Percentiles rank a stretch among this genome's conserved stretches.
phyloP scores from a whole-genome alignment of 495 filamentous ascomycete species.

The Penicillium turbatum region DNA sequence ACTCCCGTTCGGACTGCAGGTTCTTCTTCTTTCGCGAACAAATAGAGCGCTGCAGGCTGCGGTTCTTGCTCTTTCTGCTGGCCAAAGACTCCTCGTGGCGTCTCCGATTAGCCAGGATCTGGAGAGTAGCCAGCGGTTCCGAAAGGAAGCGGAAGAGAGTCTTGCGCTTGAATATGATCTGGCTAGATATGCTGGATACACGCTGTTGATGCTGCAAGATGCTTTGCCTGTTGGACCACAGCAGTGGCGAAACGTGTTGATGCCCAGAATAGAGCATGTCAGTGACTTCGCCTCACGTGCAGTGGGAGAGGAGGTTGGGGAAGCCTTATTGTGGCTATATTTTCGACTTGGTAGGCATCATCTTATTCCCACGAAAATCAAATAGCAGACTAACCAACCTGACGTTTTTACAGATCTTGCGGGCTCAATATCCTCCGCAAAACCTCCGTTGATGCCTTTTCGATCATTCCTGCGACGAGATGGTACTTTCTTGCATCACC shows the following conservation, averaged over 20 bases:
- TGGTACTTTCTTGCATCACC: slow-evolving; percentile 13
- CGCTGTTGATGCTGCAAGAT: slow-evolving; percentile 18
- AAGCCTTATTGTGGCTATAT: slow-evolving; percentile 23
- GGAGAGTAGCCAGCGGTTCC: slow-evolving; percentile 12
- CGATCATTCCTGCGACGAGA: slow-evolving; percentile 23
- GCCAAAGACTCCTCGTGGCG: slow-evolving; percentile 15
- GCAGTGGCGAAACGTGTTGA: slow-evolving; percentile 13
- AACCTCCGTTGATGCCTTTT: slow-evolving; percentile 19
- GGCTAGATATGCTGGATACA: slow-evolving; percentile 12
- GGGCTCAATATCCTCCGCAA: slow-evolving; percentile 10
- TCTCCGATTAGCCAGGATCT: slow-evolving; percentile 7
- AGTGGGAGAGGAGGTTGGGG: slow-evolving; percentile 14
- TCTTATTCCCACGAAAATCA: neutral
- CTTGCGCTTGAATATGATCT: slow-evolving; percentile 11
- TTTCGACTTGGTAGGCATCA: slow-evolving; percentile 18
- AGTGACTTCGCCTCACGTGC: slow-evolving; percentile 1
- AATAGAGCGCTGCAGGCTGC: slow-evolving; percentile 20
- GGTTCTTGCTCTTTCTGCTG: slow-evolving; percentile 19
- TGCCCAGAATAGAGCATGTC: neutral
- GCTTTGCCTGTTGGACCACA: slow-evolving; percentile 16
- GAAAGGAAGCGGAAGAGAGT: slow-evolving; percentile 18
- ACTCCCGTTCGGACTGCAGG: slow-evolving; percentile 20
- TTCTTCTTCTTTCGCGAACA: slow-evolving; percentile 20
- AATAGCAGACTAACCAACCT: neutral
- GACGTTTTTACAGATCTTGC: slow-evolving; percentile 12